These are phyloP conservation scores for Aspergillus sp. DNA, from an alignment of 2,329 filamentous ascomycete species.

Conservation along the genomic window DNA sequence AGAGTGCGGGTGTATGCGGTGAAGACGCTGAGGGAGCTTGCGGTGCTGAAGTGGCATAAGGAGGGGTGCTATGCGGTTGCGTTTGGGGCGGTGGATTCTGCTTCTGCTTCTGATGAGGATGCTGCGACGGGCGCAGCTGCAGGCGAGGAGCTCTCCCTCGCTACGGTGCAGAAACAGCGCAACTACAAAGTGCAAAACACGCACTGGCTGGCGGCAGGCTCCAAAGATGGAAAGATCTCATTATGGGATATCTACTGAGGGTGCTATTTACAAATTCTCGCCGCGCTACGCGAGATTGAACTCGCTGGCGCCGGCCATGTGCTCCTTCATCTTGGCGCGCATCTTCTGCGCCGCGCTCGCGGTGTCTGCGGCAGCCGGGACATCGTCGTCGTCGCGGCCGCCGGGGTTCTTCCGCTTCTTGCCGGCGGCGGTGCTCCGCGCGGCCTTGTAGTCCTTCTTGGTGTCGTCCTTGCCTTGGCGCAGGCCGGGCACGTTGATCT, in stretches of 20 bases:
- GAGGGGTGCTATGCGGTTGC: constrained; percentile 79
- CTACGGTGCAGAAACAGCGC: constrained; percentile 62
- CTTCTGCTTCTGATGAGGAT: background rate
- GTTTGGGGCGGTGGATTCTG: constrained; percentile 54
- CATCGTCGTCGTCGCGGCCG: constrained; percentile 22
- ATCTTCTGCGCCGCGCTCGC: constrained; percentile 52
- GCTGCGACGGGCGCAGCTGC: background rate
- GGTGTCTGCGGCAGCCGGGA: constrained; percentile 30
- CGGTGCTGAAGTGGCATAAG: constrained; percentile 91
- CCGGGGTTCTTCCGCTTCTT: constrained; percentile 34
- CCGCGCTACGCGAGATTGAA: constrained; percentile 54
- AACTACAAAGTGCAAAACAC: constrained; percentile 63
- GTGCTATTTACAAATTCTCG: constrained; percentile 24
- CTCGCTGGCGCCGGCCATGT: constrained; percentile 52
- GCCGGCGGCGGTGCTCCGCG: constrained; percentile 34
- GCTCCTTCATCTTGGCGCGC: constrained; percentile 51
- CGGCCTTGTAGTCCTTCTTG: constrained; percentile 47
- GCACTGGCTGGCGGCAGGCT: constrained; percentile 87
- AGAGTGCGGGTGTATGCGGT: constrained; percentile 76
- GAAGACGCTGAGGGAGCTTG: constrained; percentile 79
- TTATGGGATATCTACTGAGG: constrained; percentile 87
- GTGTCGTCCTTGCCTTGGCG: constrained; percentile 48
- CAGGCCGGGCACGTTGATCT: constrained; percentile 60
- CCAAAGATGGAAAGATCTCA: constrained; percentile 93
- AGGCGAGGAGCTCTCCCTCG: constrained; percentile 20